Evolutionary conservation across 257 asterid genomes (phyloP), one percentile per base, ranked within the genome.

Genomic region (Plantago ovata): DNA sequence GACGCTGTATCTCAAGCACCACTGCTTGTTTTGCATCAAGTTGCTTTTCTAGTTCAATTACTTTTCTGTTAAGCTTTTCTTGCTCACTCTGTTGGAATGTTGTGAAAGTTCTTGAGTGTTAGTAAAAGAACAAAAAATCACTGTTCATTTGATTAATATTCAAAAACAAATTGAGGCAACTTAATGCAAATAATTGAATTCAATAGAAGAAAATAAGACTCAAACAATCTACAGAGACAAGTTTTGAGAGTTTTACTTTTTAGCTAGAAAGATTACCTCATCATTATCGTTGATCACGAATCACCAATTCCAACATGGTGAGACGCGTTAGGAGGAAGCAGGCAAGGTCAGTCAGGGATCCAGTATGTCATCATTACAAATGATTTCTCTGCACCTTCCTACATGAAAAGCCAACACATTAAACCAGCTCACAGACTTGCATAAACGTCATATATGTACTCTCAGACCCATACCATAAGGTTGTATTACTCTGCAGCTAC

Each of bases 291-390:
- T 89, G 72, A 85, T 81, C 41, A 86, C 95, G 60, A 89, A 53
- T 84, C 79, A 14, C 97, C 95, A 41, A 89, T 85, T 68, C 97
- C 97, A 13, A 86, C 95, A 59, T 86, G 97, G 77, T 89, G 97
- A 23, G 97, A 78, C 45, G 97, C 97, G 60, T 89, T 86, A 10
- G 92, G 73, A 49, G 97, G 97, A 67, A 89, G 92, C 64, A 83
- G 57, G 56, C 78, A 79, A 49, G 97, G 95, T 45, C 75, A 94
- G 12, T 81, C 77, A 0, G 94, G 89, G 24, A 86, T 83, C 97
- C 97, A 89, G 55, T 75, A 84, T 16, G 91, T 89, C 97, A 89
- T 68, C 97, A 89, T 89, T 24, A 86, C 83, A 36, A 83, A 75
- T 3, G 80, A 75, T 62, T 56, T 84, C 79, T 89, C 97, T 0